Conservation (phyloP, 495 filamentous ascomycete species). For the Neurospora sp. region DNA sequence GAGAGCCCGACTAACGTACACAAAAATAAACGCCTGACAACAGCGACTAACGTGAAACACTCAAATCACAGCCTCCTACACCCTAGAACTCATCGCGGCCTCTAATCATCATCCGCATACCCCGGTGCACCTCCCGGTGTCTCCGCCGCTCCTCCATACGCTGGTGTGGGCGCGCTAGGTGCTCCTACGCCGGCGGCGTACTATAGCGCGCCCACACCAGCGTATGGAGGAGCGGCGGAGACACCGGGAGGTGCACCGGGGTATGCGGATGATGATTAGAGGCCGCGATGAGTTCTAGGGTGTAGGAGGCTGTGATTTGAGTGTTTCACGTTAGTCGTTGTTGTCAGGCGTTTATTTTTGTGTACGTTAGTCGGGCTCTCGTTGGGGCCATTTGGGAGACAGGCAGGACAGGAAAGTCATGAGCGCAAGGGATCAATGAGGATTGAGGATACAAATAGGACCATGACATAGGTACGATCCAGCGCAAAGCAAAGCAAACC, state of each 20-base stretch:
- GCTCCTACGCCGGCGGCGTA: constrained; percentile 72
- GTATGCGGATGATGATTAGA: constrained; percentile 42
- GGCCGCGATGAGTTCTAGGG: background rate
- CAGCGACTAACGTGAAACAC: background rate
- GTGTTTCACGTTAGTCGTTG: background rate
- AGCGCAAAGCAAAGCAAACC: background rate
- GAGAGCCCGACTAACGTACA: background rate
- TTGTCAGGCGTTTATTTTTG: background rate
- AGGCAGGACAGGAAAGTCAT: background rate
- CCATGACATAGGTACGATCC: background rate
- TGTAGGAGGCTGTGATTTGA: background rate
- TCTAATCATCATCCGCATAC: constrained; percentile 42
- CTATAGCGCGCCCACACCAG: constrained; percentile 67
- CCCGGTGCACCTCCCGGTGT: constrained; percentile 63
- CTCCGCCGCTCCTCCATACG: constrained; percentile 55
- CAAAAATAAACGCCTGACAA: background rate
- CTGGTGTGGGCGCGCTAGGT: constrained; percentile 49
- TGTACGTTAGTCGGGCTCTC: background rate
- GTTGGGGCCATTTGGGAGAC: background rate
- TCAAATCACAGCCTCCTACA: background rate
- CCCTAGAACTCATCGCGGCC: background rate
- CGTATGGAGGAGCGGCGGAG: constrained; percentile 55
- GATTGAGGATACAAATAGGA: background rate
- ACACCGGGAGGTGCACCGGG: constrained; percentile 63
- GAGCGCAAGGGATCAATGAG: background rate